Conservation (phyloP, 2,329 filamentous ascomycete genomes). For the Helotiales sp. region DNA sequence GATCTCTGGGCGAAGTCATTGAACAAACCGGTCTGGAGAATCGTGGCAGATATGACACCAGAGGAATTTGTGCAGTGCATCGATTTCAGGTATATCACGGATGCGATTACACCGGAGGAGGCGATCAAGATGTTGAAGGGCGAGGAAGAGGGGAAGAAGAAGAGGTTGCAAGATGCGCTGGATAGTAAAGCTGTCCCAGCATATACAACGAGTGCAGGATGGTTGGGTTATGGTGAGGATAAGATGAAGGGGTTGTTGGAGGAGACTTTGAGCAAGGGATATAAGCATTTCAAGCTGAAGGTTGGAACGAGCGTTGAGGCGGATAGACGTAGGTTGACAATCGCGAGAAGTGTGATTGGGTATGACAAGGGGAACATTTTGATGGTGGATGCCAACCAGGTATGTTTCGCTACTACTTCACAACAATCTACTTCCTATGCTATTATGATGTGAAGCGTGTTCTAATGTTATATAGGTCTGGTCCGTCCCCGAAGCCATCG, state of each 20-base stretch:
- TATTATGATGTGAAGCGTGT: background rate
- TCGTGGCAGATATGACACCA: constrained; percentile 86
- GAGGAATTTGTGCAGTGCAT: constrained; percentile 86
- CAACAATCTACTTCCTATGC: background rate
- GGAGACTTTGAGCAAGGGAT: constrained; percentile 75
- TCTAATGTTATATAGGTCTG: constrained; percentile 53
- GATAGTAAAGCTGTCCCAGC: constrained; percentile 76
- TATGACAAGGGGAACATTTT: constrained; percentile 73
- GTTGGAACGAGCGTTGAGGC: constrained; percentile 73
- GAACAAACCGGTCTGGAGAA: constrained; percentile 84
- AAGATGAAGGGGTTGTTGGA: constrained; percentile 77
- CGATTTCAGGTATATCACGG: constrained; percentile 93
- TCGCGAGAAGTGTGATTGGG: constrained; percentile 78
- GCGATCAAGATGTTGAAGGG: constrained; percentile 70
- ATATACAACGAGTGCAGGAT: constrained; percentile 88
- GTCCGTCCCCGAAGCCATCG: constrained; percentile 86
- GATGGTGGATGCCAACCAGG: constrained; percentile 93
- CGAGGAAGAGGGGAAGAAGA: constrained; percentile 65
- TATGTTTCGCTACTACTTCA: constrained; percentile 33
- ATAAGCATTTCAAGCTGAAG: constrained; percentile 89
- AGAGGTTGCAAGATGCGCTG: constrained; percentile 73
- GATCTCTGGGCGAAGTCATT: constrained; percentile 92
- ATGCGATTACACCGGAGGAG: constrained; percentile 86
- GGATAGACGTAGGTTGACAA: constrained; percentile 68
- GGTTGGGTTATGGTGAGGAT: constrained; percentile 87